These are phyloP conservation scores for Penicillium sumatraense DNA, from an alignment of 2,329 filamentous ascomycete species.

Conservation along the genomic window DNA sequence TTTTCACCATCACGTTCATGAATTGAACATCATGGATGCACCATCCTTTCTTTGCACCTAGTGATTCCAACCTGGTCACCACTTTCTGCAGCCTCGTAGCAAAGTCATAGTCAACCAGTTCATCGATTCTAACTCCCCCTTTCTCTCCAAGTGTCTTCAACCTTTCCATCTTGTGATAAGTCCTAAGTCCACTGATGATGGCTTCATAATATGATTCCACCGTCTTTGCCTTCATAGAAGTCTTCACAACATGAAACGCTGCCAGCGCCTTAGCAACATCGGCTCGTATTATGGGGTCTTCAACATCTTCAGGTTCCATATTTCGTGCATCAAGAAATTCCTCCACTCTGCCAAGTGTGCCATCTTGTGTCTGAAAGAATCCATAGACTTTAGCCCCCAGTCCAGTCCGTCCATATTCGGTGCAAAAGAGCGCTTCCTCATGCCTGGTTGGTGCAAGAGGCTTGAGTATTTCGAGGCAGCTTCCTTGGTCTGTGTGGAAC, in stretches of 20 bases:
- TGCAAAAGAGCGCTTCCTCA: constrained; percentile 23
- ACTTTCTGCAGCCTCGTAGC: constrained; percentile 13
- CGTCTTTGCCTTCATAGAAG: constrained; percentile 1
- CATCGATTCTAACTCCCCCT: constrained; percentile 23
- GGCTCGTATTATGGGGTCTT: constrained; percentile 20
- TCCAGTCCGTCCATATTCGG: constrained; percentile 22
- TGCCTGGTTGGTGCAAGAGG: constrained; percentile 20
- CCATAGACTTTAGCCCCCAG: constrained; percentile 24
- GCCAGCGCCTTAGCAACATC: constrained; percentile 21
- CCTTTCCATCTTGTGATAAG: constrained; percentile 22
- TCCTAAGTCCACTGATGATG: constrained; percentile 13
- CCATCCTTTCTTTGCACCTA: constrained; percentile 22
- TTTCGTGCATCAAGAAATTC: constrained; percentile 27
- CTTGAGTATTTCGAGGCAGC: constrained; percentile 19
- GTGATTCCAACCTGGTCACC: constrained; percentile 14
- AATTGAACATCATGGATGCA: constrained; percentile 30
- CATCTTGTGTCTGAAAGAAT: constrained; percentile 25
- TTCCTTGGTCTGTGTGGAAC: background rate
- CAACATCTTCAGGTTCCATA: constrained; percentile 24
- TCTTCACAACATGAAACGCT: constrained; percentile 17
- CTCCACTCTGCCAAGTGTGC: constrained; percentile 22
- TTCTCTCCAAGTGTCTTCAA: constrained; percentile 22
- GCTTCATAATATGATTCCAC: constrained; percentile 12
- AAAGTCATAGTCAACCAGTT: constrained; percentile 26
- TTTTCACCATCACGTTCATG: constrained; percentile 28